Evolutionary conservation across 2,329 filamentous ascomycete genomes (phyloP).

Genomic region (Aspergillus glaucus): DNA sequence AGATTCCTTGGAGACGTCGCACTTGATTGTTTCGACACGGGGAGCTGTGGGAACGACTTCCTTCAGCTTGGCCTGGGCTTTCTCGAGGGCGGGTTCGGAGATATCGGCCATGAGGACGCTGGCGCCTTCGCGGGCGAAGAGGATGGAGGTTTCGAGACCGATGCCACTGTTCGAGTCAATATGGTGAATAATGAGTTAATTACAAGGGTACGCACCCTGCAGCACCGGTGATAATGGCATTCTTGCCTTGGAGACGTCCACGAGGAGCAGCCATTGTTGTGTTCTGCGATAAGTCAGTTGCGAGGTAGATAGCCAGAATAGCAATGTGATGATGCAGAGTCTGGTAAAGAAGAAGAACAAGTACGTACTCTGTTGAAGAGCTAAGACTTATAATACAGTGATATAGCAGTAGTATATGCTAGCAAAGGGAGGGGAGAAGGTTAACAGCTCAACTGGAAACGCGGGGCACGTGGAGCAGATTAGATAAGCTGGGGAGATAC

Average conservation of each 20-base stretch:
- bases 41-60: slow-evolving; percentile 55
- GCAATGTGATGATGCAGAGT: background rate
- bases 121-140: slow-evolving; percentile 84
- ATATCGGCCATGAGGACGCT: slow-evolving; percentile 81
- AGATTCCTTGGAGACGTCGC: slow-evolving; percentile 78
- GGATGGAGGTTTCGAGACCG: slow-evolving; percentile 82
- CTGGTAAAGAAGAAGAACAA: background rate
- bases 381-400: background rate
- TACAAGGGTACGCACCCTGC: slow-evolving; percentile 59
- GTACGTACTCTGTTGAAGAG: background rate
- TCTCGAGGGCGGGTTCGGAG: slow-evolving; percentile 69
- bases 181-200: background rate
- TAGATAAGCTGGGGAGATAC: background rate
- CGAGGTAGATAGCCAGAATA: background rate
- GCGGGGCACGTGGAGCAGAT: background rate
- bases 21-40: slow-evolving; percentile 16
- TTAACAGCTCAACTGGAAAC: background rate
- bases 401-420: no score
- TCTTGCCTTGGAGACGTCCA: slow-evolving; percentile 57
- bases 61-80: slow-evolving; percentile 67
- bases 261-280: background rate
- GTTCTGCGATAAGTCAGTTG: background rate
- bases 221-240: slow-evolving; percentile 73
- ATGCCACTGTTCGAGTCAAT: slow-evolving; percentile 57
- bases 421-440: no score